These are phyloP conservation scores for Plasmopara halstedii DNA, from an alignment of 352 stramenopile genomes.

Conservation along the genomic window DNA sequence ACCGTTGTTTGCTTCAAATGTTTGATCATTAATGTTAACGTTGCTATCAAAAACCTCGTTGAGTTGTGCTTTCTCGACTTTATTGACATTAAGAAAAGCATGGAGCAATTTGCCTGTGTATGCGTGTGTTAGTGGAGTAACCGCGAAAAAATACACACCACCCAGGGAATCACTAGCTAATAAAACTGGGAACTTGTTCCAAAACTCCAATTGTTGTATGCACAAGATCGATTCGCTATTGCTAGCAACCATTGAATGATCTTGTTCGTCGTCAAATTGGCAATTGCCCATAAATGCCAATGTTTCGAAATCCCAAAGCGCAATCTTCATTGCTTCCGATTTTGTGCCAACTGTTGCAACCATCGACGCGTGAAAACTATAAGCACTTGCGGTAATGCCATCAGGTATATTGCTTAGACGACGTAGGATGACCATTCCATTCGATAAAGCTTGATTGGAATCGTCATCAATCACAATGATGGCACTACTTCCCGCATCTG, in stretches of 20 bases:
- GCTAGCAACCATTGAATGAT: conserved; percentile 3
- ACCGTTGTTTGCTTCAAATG: not conserved
- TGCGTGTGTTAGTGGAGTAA: conserved; percentile 31
- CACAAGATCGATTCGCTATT: conserved; percentile 1
- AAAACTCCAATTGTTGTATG: conserved; percentile 54
- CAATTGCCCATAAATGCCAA: conserved; percentile 38
- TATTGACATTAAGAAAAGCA: conserved; percentile 41
- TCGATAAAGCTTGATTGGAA: conserved; percentile 34
- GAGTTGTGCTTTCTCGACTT: conserved; percentile 1
- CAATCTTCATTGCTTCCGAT: conserved; percentile 25
- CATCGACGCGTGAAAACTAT: conserved; percentile 58
- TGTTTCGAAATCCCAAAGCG: conserved; percentile 77
- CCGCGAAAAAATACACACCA: conserved; percentile 50
- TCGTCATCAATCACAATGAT: conserved; percentile 69
- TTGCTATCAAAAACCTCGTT: not conserved
- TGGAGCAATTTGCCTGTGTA: conserved; percentile 46
- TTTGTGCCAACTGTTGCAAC: conserved; percentile 46
- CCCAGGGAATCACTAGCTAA: conserved; percentile 41
- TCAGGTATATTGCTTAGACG: conserved; percentile 51
- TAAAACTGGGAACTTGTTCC: conserved; percentile 62
- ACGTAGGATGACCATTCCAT: conserved; percentile 44
- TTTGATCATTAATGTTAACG: conserved; percentile 8
- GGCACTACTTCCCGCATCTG: conserved; percentile 32
- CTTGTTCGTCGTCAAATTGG: conserved; percentile 12
- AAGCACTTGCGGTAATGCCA: conserved; percentile 44